Evolutionary conservation across 1,139 yeast species (phyloP).

Genomic region (Hyphopichia burtonii): DNA sequence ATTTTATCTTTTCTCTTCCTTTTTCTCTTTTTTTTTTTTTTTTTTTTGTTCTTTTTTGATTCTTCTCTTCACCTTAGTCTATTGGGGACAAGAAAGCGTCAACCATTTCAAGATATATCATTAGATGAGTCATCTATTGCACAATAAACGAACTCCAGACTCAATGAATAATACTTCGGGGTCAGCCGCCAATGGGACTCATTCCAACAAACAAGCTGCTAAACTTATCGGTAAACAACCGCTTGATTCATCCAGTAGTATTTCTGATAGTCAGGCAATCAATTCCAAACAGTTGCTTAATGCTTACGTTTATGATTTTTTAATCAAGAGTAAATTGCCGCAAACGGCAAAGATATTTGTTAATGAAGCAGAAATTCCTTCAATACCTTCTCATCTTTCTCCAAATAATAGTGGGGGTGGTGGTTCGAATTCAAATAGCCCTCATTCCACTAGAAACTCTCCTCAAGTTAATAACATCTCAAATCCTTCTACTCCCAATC

Average conservation of each 20-base stretch:
- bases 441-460: slow-evolving; percentile 15
- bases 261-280: slow-evolving; percentile 52
- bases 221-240: neutral
- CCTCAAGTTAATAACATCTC: slow-evolving; percentile 14
- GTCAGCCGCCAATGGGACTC: neutral
- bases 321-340: slow-evolving; percentile 68
- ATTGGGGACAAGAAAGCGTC: no score
- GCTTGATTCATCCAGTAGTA: slow-evolving; percentile 14
- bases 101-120: no score
- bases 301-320: slow-evolving; percentile 84
- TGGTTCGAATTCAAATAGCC: slow-evolving; percentile 4
- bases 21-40: slow-evolving; percentile 1
- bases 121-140: slow-evolving; percentile 38
- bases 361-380: slow-evolving; percentile 65
- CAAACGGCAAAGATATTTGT: slow-evolving; percentile 73
- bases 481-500: slow-evolving; percentile 13
- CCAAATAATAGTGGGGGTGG: slow-evolving; percentile 1
- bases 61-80: slow-evolving; percentile 2
- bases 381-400: slow-evolving; percentile 9
- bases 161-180: slow-evolving; percentile 9
- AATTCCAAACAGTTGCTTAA: slow-evolving; percentile 69
- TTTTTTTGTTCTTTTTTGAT: slow-evolving; percentile 1
- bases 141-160: slow-evolving; percentile 29
- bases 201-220: neutral
- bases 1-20: neutral